phyloP scores from a whole-genome alignment of 495 filamentous ascomycete species.

The Podospora tetraspora region DNA sequence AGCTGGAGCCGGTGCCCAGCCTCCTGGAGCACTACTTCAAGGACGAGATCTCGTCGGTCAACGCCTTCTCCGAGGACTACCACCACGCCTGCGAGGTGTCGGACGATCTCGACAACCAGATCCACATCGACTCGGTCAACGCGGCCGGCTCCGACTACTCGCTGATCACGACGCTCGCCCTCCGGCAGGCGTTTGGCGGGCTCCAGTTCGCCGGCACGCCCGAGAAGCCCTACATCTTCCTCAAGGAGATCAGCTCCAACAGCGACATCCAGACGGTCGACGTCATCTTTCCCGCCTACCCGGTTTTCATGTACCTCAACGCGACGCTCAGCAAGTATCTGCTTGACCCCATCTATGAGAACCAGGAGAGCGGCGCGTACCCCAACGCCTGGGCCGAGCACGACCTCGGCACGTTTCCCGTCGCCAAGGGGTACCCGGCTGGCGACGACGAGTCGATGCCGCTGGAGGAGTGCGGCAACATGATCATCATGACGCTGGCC shows the following conservation, averaged over 20 bases:
- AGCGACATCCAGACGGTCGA: constrained; percentile 94
- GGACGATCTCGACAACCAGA: constrained; percentile 59
- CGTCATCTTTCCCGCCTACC: constrained; percentile 88
- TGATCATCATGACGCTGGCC: constrained; percentile 83
- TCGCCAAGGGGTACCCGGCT: constrained; percentile 80
- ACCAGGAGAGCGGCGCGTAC: constrained; percentile 86
- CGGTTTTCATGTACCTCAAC: constrained; percentile 86
- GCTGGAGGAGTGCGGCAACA: constrained; percentile 92
- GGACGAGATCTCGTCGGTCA: constrained; percentile 53
- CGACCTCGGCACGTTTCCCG: constrained; percentile 88
- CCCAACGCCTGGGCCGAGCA: constrained; percentile 84
- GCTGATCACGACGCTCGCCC: constrained; percentile 75
- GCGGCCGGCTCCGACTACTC: constrained; percentile 66
- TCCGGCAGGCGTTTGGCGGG: constrained; percentile 83
- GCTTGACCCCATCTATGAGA: constrained; percentile 82
- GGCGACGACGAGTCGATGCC: constrained; percentile 90
- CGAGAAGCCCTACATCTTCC: constrained; percentile 71
- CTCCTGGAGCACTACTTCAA: constrained; percentile 70
- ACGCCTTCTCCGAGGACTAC: constrained; percentile 71
- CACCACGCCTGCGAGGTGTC: constrained; percentile 47
- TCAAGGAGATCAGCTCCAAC: constrained; percentile 94
- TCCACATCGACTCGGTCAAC: constrained; percentile 64
- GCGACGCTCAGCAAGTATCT: constrained; percentile 77
- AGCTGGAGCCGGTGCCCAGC: constrained; percentile 62
- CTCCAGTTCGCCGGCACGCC: constrained; percentile 77